Conservation (phyloP, 2,329 filamentous ascomycete genomes). For the Pyrenochaeta sp. region DNA sequence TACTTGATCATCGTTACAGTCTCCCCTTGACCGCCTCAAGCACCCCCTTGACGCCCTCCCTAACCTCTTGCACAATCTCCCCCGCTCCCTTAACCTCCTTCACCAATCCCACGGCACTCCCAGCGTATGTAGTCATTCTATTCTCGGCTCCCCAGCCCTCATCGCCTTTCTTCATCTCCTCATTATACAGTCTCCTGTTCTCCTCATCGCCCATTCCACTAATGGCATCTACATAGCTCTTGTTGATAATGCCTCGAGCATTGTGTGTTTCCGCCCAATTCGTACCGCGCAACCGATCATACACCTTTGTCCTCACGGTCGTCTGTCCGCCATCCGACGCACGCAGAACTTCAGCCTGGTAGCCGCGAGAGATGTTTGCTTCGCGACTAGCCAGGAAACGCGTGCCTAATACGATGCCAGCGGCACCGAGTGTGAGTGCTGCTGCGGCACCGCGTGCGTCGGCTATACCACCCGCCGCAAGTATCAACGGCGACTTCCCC, state of each 20-base stretch:
- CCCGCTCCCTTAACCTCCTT: slow-evolving; percentile 59
- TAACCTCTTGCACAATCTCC: slow-evolving; percentile 61
- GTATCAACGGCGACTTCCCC: slow-evolving; percentile 45
- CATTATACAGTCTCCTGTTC: slow-evolving; percentile 56
- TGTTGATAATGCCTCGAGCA: slow-evolving; percentile 66
- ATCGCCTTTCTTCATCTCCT: slow-evolving; percentile 61
- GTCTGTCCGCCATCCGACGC: slow-evolving; percentile 60
- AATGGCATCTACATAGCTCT: slow-evolving; percentile 56
- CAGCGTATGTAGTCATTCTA: slow-evolving; percentile 69
- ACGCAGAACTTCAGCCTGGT: slow-evolving; percentile 56
- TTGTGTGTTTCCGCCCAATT: slow-evolving; percentile 67
- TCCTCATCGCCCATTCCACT: slow-evolving; percentile 54
- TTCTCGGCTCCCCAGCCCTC: slow-evolving; percentile 60
- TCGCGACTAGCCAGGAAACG: slow-evolving; percentile 66
- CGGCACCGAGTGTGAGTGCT: slow-evolving; percentile 61
- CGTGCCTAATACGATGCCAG: slow-evolving; percentile 69
- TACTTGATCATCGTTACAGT: background rate
- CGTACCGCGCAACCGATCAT: slow-evolving; percentile 64
- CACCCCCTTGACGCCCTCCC: slow-evolving; percentile 48
- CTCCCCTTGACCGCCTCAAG: slow-evolving; percentile 19
- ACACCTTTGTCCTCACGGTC: slow-evolving; percentile 61
- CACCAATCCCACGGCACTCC: slow-evolving; percentile 68
- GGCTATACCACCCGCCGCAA: slow-evolving; percentile 69
- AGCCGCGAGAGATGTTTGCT: slow-evolving; percentile 57
- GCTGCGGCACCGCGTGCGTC: slow-evolving; percentile 66